Evolutionary conservation across 768 basidiomycete species (phyloP).

Genomic region (Termitomyces sp.): DNA sequence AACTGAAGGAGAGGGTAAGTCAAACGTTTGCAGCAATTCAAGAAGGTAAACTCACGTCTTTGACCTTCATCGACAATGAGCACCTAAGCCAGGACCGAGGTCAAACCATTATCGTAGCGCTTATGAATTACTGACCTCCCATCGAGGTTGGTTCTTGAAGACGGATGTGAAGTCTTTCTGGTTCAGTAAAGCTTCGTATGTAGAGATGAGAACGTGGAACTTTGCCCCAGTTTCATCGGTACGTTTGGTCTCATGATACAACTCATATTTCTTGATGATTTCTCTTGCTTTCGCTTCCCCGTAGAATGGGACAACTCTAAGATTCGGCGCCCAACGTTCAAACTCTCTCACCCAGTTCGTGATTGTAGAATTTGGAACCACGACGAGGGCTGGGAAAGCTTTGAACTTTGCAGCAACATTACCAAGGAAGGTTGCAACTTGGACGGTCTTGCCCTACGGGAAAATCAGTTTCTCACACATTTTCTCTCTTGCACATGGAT

Average conservation of each 20-base stretch:
- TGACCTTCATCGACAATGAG: constrained; percentile 93
- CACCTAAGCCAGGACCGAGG: constrained; percentile 28
- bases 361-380: constrained; percentile 96
- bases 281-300: constrained; percentile 80
- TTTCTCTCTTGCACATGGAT: background rate
- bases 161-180: constrained; percentile 65
- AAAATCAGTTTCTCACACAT: background rate
- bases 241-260: constrained; percentile 53
- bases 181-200: constrained; percentile 82
- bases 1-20: constrained; percentile 40
- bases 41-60: constrained; percentile 52
- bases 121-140: constrained; percentile 56
- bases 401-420: constrained; percentile 51
- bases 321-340: constrained; percentile 74
- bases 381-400: constrained; percentile 79
- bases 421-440: constrained; percentile 83
- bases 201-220: constrained; percentile 90
- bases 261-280: constrained; percentile 77
- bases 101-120: background rate
- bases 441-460: constrained; percentile 83
- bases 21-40: constrained; percentile 8
- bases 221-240: constrained; percentile 49
- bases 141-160: constrained; percentile 81
- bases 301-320: constrained; percentile 80
- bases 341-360: constrained; percentile 96